Conservation (phyloP, 1,284 basidiomycete genomes). For the Thecaphora thlaspeos region DNA sequence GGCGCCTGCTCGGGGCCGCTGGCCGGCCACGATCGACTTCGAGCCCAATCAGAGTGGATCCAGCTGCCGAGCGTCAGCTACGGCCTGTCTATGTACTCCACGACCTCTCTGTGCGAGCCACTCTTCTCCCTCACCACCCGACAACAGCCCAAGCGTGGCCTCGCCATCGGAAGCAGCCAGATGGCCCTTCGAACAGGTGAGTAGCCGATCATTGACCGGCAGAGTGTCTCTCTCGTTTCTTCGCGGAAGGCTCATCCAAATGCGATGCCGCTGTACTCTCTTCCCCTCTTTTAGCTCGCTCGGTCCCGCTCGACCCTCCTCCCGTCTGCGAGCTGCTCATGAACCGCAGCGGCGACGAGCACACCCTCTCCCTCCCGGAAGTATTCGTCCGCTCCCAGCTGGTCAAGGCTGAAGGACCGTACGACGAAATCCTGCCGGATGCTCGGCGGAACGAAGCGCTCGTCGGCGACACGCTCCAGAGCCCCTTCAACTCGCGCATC, state of each 20-base stretch:
- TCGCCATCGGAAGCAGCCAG: constrained; percentile 34
- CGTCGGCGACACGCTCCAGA: constrained; percentile 28
- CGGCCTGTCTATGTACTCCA: constrained; percentile 17
- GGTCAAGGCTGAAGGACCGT: constrained; percentile 12
- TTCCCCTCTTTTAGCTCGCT: too few species aligned
- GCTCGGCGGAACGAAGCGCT: constrained; percentile 18
- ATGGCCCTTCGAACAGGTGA: constrained; percentile 21
- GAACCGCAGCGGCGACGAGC: constrained; percentile 28
- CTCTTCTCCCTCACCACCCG: constrained; percentile 36
- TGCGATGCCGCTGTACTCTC: too few species aligned
- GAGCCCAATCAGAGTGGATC: constrained; percentile 18
- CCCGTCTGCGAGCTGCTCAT: constrained; percentile 39
- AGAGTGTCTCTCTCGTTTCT: too few species aligned
- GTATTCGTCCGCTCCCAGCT: constrained; percentile 29
- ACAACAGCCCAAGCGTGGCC: constrained; percentile 31
- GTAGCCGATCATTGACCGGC: too few species aligned
- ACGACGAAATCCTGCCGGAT: constrained; percentile 23
- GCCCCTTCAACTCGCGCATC: constrained; percentile 29
- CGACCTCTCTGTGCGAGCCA: constrained; percentile 10
- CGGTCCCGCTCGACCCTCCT: constrained; percentile 31
- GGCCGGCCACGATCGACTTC: too few species aligned
- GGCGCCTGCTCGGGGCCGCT: too few species aligned
- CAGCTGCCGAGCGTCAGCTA: constrained; percentile 21
- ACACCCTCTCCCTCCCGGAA: constrained; percentile 31
- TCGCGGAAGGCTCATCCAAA: too few species aligned